A percentile compares a stretch with the other conserved stretches of the same genome.
phyloP scores from a whole-genome alignment of 164 flowering plant genomes.

The Macadamia integrifolia region DNA sequence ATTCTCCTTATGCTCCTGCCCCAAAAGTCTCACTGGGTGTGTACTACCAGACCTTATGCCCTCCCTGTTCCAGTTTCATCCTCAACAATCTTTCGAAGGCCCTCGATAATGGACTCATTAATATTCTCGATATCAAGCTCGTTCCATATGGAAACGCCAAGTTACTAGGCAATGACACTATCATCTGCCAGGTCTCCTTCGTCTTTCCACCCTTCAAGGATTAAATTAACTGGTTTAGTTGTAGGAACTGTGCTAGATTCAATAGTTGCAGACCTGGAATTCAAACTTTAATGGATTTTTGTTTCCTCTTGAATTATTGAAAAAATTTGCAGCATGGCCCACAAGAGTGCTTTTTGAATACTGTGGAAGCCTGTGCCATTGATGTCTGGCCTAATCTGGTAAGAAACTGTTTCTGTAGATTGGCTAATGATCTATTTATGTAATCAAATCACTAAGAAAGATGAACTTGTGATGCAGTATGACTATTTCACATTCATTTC shows the following conservation, averaged over 20 bases:
- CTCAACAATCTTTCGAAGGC: conserved; percentile 44
- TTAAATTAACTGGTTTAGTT: no score
- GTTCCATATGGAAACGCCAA: conserved; percentile 80
- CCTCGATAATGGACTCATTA: conserved; percentile 47
- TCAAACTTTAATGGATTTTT: no score
- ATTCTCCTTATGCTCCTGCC: not conserved
- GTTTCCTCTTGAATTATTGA: no score
- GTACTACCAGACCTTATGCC: conserved; percentile 62
- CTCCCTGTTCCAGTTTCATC: conserved; percentile 64
- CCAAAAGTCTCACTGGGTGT: conserved; percentile 22
- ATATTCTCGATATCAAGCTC: conserved; percentile 58
- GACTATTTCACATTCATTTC: conserved; percentile 65
- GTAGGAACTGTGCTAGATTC: no score
- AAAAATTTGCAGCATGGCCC: conserved; percentile 84
- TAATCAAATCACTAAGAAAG: not conserved
- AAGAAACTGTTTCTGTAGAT: conserved; percentile 9
- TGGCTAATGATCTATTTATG: not conserved
- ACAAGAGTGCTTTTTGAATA: conserved; percentile 8
- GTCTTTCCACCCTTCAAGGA: not conserved
- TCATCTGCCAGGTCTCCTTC: conserved; percentile 57
- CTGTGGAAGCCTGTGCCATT: no score
- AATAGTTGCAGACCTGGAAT: no score
- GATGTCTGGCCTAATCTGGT: conserved; percentile 37
- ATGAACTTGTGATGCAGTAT: conserved; percentile 43
- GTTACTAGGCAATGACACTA: conserved; percentile 17